These are phyloP conservation scores for Helotiales sp. DNA, from an alignment of 2,329 filamentous ascomycete genomes.

Conservation along the genomic window DNA sequence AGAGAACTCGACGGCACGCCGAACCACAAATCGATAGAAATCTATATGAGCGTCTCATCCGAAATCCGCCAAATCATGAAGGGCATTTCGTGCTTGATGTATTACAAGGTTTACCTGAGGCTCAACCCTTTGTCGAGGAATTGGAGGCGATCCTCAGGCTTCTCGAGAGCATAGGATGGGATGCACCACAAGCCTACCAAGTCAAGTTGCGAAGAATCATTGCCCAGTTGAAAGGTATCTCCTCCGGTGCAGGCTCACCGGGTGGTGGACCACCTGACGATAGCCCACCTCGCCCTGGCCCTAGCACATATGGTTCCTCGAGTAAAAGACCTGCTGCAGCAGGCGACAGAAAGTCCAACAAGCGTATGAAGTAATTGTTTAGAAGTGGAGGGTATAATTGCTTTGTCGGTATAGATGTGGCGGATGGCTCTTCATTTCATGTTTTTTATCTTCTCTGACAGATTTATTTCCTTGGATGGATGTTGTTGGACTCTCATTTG, in stretches of 20 bases:
- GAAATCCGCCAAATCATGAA: constrained; percentile 15
- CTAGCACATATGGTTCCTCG: constrained; percentile 4
- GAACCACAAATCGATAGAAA: constrained; percentile 31
- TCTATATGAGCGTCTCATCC: constrained; percentile 31
- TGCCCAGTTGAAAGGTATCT: constrained; percentile 20
- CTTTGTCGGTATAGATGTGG: not conserved
- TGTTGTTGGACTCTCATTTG: not conserved
- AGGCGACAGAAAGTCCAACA: constrained; percentile 26
- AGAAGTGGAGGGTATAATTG: not conserved
- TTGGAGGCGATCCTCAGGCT: constrained; percentile 22
- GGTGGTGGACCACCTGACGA: too few relatives aligned
- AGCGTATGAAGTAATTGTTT: constrained; percentile 30
- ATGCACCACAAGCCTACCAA: constrained; percentile 23
- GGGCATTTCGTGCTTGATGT: constrained; percentile 29
- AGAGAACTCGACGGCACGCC: constrained; percentile 21
- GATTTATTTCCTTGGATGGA: not conserved
- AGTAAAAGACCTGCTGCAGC: constrained; percentile 27
- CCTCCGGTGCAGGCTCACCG: not conserved
- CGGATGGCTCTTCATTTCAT: not conserved
- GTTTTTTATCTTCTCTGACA: not conserved
- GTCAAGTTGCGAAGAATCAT: constrained; percentile 25
- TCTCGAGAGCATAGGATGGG: constrained; percentile 21
- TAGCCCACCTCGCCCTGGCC: not conserved
- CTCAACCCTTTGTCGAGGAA: constrained; percentile 22
- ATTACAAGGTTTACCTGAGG: constrained; percentile 30